These are phyloP conservation scores for Trichosporon asahii DNA, from an alignment of 1,284 basidiomycete species.

Conservation along the genomic window DNA sequence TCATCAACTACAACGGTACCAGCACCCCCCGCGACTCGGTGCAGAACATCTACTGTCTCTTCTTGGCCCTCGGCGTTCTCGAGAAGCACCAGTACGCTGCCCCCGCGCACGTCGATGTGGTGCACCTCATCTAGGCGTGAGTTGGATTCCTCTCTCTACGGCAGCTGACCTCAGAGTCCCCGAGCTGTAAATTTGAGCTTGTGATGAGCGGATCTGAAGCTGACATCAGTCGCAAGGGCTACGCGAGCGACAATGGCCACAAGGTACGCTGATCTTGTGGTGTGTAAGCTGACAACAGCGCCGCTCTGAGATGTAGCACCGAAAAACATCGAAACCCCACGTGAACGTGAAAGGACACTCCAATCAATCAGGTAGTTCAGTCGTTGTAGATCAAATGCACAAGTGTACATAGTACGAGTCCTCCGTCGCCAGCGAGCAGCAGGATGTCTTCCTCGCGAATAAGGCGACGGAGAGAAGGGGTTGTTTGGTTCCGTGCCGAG, in stretches of 20 bases:
- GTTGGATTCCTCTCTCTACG: not conserved
- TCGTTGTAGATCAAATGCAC: not conserved
- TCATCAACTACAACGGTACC: constrained; percentile 14
- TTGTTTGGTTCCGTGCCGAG: no score
- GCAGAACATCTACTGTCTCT: constrained; percentile 25
- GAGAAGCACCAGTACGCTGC: constrained; percentile 24
- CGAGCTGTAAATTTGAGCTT: no score
- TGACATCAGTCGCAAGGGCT: no score
- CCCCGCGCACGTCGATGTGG: constrained; percentile 13
- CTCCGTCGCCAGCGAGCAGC: not conserved
- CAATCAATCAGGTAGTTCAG: no score
- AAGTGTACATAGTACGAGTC: not conserved
- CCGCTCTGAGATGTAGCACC: not conserved
- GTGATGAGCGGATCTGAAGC: no score
- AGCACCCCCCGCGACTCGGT: constrained; percentile 20
- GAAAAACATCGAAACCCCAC: not conserved
- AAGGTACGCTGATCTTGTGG: no score
- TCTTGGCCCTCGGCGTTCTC: constrained; percentile 19
- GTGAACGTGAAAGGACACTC: not conserved
- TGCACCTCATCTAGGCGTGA: constrained; percentile 12
- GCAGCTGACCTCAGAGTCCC: no score
- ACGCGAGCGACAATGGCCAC: no score
- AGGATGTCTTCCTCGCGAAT: not conserved
- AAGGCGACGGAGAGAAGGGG: not conserved
- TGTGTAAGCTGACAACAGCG: no score